Evolutionary conservation across 2,329 filamentous ascomycete genomes (phyloP).

Genomic region (Neophaeococcomyces aloes): DNA sequence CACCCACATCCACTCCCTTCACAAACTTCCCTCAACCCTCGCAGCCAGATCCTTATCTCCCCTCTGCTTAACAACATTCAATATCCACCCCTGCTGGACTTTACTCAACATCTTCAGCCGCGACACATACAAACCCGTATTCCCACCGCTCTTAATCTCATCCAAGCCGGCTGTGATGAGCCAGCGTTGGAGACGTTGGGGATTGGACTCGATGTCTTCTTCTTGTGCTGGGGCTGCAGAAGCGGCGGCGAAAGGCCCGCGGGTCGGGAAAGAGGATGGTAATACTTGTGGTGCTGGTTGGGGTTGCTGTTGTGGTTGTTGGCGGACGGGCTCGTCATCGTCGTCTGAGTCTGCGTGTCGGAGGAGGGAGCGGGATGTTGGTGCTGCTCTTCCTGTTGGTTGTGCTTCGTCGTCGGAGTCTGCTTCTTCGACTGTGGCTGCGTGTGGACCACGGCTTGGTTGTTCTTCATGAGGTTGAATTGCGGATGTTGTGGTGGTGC

Average conservation of each 20-base stretch:
- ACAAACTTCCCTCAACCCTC: slow-evolving; percentile 8
- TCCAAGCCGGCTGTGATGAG: slow-evolving; percentile 19
- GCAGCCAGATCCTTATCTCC: slow-evolving; percentile 14
- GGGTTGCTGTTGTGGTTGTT: neutral
- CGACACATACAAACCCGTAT: slow-evolving; percentile 12
- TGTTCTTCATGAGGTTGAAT: neutral
- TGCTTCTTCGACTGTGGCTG: slow-evolving; percentile 19
- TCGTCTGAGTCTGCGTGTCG: slow-evolving; percentile 17
- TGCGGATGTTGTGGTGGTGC: neutral
- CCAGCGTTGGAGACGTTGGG: slow-evolving; percentile 22
- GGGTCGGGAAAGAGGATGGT: neutral
- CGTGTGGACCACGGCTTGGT: slow-evolving; percentile 10
- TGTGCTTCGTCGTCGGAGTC: slow-evolving; percentile 10
- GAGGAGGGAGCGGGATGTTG: slow-evolving; percentile 9
- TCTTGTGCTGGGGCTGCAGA: slow-evolving; percentile 5
- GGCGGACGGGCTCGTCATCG: slow-evolving; percentile 8
- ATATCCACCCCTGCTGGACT: slow-evolving; percentile 19
- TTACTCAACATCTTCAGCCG: slow-evolving; percentile 14
- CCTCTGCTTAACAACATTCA: slow-evolving; percentile 19
- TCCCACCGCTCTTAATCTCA: slow-evolving; percentile 14
- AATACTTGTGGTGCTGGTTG: too few relatives aligned
- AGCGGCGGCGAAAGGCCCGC: neutral
- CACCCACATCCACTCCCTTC: too few relatives aligned
- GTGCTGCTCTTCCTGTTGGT: neutral
- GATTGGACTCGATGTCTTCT: slow-evolving; percentile 14